Evolutionary conservation across 305 asterid genomes (phyloP).

Genomic region (Rubia peregrina): DNA sequence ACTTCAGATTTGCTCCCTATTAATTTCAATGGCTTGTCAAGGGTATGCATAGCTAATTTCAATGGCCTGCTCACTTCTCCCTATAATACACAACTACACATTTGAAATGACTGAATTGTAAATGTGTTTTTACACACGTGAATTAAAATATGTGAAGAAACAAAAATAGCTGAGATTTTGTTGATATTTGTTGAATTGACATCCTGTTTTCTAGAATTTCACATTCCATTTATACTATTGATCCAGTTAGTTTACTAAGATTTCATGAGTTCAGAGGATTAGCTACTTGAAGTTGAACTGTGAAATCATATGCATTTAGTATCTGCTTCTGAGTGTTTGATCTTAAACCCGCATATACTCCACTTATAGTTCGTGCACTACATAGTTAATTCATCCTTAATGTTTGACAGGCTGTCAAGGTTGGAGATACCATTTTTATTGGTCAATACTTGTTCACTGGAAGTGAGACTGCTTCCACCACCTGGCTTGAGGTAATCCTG

Average conservation of each 20-base stretch:
- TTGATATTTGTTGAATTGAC: neutral
- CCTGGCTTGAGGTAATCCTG: conserved; percentile 69
- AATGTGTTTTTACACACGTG: neutral
- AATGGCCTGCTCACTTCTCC: neutral
- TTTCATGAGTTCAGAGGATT: conserved; percentile 1
- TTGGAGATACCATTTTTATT: conserved; percentile 75
- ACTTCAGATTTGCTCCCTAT: conserved; percentile 64
- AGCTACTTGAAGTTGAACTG: neutral
- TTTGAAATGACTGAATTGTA: neutral
- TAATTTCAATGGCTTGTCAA: conserved; percentile 55
- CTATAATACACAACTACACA: too few relatives aligned
- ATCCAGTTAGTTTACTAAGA: neutral
- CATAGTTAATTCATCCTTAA: neutral
- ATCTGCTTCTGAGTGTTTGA: neutral
- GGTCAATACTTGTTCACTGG: conserved; percentile 92
- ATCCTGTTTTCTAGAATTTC: neutral
- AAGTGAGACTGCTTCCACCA: conserved; percentile 75
- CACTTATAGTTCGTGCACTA: neutral
- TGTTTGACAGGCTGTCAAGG: conserved; percentile 56
- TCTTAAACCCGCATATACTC: neutral
- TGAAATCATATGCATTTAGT: neutral
- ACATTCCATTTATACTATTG: neutral
- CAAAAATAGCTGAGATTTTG: neutral
- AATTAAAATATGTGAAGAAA: neutral
- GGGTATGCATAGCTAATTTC: conserved; percentile 31